phyloP scores from a whole-genome alignment of 2,329 filamentous ascomycete genomes.

The Aureobasidium melanogenum region DNA sequence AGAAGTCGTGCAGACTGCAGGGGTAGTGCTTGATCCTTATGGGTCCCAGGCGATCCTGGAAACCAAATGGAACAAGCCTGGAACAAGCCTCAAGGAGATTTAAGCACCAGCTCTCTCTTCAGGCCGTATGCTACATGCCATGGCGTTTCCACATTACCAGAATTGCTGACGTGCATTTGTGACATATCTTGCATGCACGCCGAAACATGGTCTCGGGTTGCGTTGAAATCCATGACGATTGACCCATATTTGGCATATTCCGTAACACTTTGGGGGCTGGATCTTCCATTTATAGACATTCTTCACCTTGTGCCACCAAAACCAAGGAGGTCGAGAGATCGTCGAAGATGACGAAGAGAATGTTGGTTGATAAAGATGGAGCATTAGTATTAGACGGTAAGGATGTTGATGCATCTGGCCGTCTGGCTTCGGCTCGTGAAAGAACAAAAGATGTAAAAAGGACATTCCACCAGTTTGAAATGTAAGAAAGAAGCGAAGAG shows the following conservation, averaged over 20 bases:
- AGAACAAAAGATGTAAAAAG: not conserved
- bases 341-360: not conserved
- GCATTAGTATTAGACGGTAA: slow-evolving; percentile 11
- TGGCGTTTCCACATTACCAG: not conserved
- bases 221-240: not conserved
- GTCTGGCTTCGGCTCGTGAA: slow-evolving; percentile 8
- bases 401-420: slow-evolving; percentile 4
- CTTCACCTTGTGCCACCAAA: not conserved
- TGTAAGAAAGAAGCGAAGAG: slow-evolving; percentile 3
- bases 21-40: not conserved
- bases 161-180: not conserved
- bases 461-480: not conserved
- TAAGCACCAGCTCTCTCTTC: not conserved
- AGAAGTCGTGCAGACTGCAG: not conserved
- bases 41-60: not conserved
- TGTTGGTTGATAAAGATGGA: not conserved
- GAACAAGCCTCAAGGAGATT: not conserved
- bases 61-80: not conserved
- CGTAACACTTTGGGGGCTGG: not conserved
- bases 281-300: not conserved
- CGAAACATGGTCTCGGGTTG: not conserved
- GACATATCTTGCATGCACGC: not conserved
- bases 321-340: not conserved
- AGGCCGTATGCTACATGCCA: not conserved
- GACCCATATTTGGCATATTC: not conserved